Percentiles rank a stretch among this genome's conserved stretches.
Conservation (phyloP, 2,329 filamentous ascomycete species). For the Rosellinia necatrix region DNA sequence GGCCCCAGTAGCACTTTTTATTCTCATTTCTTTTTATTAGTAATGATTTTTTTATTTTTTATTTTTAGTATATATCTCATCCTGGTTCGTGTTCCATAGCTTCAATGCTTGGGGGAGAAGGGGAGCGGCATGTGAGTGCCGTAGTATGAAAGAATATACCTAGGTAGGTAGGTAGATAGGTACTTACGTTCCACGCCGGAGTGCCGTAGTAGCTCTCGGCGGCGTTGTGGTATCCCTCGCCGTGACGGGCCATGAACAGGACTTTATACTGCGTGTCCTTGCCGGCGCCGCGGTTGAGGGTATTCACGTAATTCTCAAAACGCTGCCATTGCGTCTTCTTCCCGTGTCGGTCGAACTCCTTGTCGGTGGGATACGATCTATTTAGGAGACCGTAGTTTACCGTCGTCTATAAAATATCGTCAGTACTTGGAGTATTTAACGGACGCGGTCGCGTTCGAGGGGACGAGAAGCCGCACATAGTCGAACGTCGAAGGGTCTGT, state of each 20-base stretch:
- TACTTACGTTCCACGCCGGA: conserved; percentile 67
- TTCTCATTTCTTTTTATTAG: no score
- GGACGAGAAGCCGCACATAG: conserved; percentile 54
- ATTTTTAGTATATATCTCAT: no score
- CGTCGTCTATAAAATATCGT: conserved; percentile 50
- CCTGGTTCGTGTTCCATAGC: no score
- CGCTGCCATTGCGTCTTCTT: conserved; percentile 66
- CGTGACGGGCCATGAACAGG: conserved; percentile 71
- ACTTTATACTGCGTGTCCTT: conserved; percentile 64
- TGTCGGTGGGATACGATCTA: conserved; percentile 62
- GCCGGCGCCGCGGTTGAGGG: conserved; percentile 54
- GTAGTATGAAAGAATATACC: no score
- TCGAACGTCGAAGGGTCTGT: conserved; percentile 64
- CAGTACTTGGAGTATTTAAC: conserved; percentile 2
- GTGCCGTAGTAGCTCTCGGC: conserved; percentile 71
- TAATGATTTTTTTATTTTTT: no score
- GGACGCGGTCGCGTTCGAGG: not conserved
- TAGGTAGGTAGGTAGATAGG: no score
- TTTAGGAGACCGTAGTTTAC: conserved; percentile 70
- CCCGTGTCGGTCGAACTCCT: conserved; percentile 43
- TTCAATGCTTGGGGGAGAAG: no score
- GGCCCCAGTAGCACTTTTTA: conserved; percentile 66
- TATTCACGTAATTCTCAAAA: conserved; percentile 62
- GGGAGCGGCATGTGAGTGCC: no score
- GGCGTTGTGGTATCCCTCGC: conserved; percentile 67